Evolutionary conservation across 176 grass and related monocot species (phyloP), one percentile per base, ranked within the genome.

Genomic region (Oryza brachyantha): DNA sequence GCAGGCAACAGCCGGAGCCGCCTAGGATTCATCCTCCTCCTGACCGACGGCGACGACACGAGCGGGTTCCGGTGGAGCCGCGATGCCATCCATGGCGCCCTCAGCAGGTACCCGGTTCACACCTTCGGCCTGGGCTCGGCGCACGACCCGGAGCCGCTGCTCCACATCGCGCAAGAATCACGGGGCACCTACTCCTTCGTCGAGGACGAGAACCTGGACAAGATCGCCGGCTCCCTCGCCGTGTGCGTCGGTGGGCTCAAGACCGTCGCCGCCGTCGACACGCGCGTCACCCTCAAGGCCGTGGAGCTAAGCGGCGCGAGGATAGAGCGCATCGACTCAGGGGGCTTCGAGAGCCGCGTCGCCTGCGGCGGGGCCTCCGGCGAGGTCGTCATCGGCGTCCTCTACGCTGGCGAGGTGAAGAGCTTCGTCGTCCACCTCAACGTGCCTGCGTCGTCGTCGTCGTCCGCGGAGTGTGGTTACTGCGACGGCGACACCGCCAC

Each of bases 351-450:
- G n/a, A n/a, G n/a, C n/a, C n/a, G n/a, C n/a, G n/a, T n/a, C n/a
- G n/a, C n/a, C n/a, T n/a, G 5, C 4, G 35, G 6, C 35, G 6
- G 6, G 4, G 6, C 35, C 35, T 36, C 35, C 35, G 35, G 35
- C 35, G 35, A 36, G 35, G 6, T 36, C 35, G 6, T 5, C 35
- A 5, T 79, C n/a, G 46, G 45, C 43, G 32, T 8, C 1, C 75
- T 78, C 27, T 65, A 65, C 61, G 61, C 75, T 11, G 41, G 75
- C 61, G 61, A 65, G 41, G 41, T 13, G 8, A 79, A 79, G 76
- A 35, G 4, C 9, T 67, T 79, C 62, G 1, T 79, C 19, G 31
- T 67, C 62, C 63, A 38, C 31, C 64, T 79, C 5, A 0, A 50
- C 16, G 5, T 50, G 46, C 46, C 46, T 21, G 16, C 31, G 40